Evolutionary conservation across 768 basidiomycete genomes (phyloP), one percentile per base, ranked within the genome.

Genomic region (Podaxis rugospora): DNA sequence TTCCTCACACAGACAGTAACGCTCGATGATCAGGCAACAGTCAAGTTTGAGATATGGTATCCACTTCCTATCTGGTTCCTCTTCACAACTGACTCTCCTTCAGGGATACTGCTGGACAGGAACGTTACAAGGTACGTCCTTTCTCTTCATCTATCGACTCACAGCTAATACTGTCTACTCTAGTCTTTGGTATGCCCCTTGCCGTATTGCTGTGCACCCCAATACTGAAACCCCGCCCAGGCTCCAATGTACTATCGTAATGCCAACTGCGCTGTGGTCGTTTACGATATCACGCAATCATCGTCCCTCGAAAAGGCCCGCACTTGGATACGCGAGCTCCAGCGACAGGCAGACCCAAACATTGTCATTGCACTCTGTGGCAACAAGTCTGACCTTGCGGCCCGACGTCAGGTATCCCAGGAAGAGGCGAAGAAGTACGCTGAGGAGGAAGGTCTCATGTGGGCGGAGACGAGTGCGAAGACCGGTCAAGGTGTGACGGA

Each of bases 1-100:
- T 99, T 99, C 82, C 75, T 99, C 66, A 98, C 97, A n/a, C 96
- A 98, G 74, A 97, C 95, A 2, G 92, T 98, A 35, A 88, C 87
- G 11, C 82, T 97, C 42, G 90, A 95, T 51, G 90, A 95, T 71
- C 86, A 88, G 64, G 91, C 91, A 23, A 88, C 88, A 23, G 92
- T 99, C 70, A 98, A 98, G 81, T 98, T 99, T 71, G 96, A 98
- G 79, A 96, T 96, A 70, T 96, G 95, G 95, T 95, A 40, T n/a
- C 40, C 28, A 28, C 21, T 55, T 4, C 27, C 3, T 59, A 23
- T 47, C 47, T 42, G 60, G 36, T 54, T 62, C 28, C 36, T 55
- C 49, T 51, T 55, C 56, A 55, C 47, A 59, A 47, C 57, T 62
- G 44, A 59, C 62, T 6, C 16, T 37, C 14, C 9, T 23, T 28